Evolutionary conservation across 495 filamentous ascomycete species (phyloP).

Genomic region (Monascus purpureus): DNA sequence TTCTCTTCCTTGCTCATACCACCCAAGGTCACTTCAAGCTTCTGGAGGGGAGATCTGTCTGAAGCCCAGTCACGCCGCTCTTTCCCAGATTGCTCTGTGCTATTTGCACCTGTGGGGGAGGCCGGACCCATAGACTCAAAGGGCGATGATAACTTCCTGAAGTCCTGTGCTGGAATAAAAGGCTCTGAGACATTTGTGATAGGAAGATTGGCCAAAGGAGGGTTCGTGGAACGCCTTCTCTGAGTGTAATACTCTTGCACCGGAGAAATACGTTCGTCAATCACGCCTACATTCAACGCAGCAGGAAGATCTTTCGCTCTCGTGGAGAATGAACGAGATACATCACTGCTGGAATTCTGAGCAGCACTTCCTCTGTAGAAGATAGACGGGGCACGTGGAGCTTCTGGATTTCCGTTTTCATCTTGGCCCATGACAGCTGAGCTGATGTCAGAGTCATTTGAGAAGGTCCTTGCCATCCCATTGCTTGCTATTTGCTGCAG

Average conservation of each 20-base stretch:
- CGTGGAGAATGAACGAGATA: slow-evolving; percentile 9
- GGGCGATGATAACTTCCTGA: no score
- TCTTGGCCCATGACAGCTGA: slow-evolving; percentile 4
- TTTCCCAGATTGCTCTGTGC: slow-evolving; percentile 21
- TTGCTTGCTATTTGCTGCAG: slow-evolving; percentile 29
- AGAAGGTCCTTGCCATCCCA: slow-evolving; percentile 26
- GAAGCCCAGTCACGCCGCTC: slow-evolving; percentile 42
- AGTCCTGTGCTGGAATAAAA: neutral
- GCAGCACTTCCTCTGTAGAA: slow-evolving; percentile 29
- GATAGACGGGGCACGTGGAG: slow-evolving; percentile 41
- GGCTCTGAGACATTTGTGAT: neutral
- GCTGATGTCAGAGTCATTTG: slow-evolving; percentile 21
- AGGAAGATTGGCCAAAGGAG: neutral
- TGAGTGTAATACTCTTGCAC: neutral
- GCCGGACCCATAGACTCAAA: no score
- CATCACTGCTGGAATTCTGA: slow-evolving; percentile 1
- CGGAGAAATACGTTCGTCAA: neutral
- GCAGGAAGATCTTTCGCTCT: slow-evolving; percentile 7
- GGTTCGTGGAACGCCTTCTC: neutral
- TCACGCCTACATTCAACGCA: neutral
- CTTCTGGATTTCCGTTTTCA: slow-evolving; percentile 35
- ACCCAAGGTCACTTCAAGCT: slow-evolving; percentile 72
- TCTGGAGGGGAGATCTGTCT: slow-evolving; percentile 80
- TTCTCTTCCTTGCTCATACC: slow-evolving; percentile 91
- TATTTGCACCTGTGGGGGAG: slow-evolving; percentile 1